Base-by-base conservation (phyloP, 1,284 basidiomycete genomes). In the Pascua guehoae region DNA sequence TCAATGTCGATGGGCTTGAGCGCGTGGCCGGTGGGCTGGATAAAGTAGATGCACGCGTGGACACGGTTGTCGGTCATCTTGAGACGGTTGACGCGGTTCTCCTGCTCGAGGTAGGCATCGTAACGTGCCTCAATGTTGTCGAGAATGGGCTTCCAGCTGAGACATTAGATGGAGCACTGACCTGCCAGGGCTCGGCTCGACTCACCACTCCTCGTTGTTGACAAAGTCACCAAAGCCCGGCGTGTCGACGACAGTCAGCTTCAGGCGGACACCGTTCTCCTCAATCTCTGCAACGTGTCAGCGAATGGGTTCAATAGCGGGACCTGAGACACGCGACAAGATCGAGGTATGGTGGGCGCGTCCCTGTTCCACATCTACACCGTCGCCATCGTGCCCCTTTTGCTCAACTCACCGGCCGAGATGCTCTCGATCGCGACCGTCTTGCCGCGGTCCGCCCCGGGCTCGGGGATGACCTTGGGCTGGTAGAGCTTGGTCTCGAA, bases 161-260 rank as follows among this genome's bases (percentile, higher is more conserved):
- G 14, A 46, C 16, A 45, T 36, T 17, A 47, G 45, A 15, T 37
- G 44, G 14, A 9, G 14, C 1, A 12, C 41, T 52, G 12, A 11
- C 5, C 18, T 46, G 48, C 48, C 44, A 41, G 17, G 38, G 16
- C 12, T 5, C 7, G n/a, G 10, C 24, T n/a, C 11, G 53, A 72
- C 75, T 62, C 69, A 91, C 90, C 91, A 91, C 69, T 95, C 91
- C 66, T 94, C 90, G 77, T 97, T 98, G 83, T 97, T 96, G 74
- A 97, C 91, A 77, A 93, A 96, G 78, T 97, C 93, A 57, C 93
- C 93, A 69, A 95, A 97, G 37, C 93, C 92, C 53, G 92, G 92
- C 42, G 92, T 97, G 77, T 97, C 93, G 62, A 98, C 93, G 62
- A 98, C 94, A n/a, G 91, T 97, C 59, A 98, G 80, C 72, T 90